Percentiles rank a stretch among this genome's conserved stretches.
These are phyloP conservation scores for Aegilops umbellulata DNA, from an alignment of 176 grass and related monocot species.

Conservation along the genomic window DNA sequence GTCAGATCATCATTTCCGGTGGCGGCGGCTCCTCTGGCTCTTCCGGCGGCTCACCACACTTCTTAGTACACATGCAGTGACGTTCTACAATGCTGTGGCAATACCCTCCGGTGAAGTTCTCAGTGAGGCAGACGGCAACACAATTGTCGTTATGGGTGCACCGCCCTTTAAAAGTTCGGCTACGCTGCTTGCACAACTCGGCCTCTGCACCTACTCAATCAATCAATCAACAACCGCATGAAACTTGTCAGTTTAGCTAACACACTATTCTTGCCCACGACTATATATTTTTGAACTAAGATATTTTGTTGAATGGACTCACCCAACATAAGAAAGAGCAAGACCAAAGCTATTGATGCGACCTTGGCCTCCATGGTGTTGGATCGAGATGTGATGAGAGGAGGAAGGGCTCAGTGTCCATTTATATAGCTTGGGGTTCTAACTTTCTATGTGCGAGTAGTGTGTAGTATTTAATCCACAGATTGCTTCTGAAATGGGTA, in stretches of 20 bases:
- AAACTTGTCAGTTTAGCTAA: background rate
- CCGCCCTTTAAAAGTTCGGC: background rate
- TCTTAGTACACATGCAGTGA: conserved; percentile 5
- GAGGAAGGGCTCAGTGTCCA: too few relatives aligned
- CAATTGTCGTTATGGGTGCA: background rate
- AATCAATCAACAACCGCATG: background rate
- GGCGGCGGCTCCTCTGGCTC: background rate
- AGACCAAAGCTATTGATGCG: background rate
- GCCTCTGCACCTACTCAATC: background rate
- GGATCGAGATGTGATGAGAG: background rate
- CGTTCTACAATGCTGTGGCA: background rate
- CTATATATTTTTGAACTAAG: background rate
- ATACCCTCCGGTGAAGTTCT: background rate
- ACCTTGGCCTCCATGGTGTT: background rate
- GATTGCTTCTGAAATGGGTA: background rate
- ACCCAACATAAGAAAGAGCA: conserved; percentile 11
- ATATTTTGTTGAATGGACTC: background rate
- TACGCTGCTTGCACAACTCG: background rate
- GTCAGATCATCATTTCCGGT: background rate
- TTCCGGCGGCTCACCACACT: background rate
- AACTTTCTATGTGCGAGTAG: background rate
- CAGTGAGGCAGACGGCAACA: background rate
- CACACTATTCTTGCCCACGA: background rate
- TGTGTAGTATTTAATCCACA: background rate
- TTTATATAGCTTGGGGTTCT: background rate